These are phyloP conservation scores for Pholiota microspora DNA, from an alignment of 768 basidiomycete species.

Conservation along the genomic window DNA sequence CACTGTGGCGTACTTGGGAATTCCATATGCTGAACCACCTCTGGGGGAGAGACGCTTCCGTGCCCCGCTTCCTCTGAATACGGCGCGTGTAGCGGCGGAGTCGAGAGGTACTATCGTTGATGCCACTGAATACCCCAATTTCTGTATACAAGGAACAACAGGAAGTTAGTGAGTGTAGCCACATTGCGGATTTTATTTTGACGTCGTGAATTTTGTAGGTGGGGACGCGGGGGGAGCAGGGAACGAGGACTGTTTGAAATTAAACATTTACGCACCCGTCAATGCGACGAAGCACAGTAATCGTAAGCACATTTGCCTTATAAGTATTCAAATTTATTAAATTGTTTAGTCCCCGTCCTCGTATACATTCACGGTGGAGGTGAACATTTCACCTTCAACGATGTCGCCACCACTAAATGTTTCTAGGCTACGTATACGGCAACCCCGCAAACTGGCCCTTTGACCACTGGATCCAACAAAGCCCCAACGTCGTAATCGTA, in stretches of 20 bases:
- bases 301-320: conserved; percentile 30
- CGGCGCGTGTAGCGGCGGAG: conserved; percentile 35
- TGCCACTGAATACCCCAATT: conserved; percentile 51
- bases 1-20: conserved; percentile 54
- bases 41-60: conserved; percentile 51
- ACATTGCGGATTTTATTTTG: neutral
- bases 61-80: conserved; percentile 51
- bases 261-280: conserved; percentile 62
- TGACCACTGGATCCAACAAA: conserved; percentile 62
- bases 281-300: conserved; percentile 44
- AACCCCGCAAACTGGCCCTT: conserved; percentile 69
- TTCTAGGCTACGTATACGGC: conserved; percentile 54
- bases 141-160: conserved; percentile 59
- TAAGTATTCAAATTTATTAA: neutral
- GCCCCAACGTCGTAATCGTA: conserved; percentile 59
- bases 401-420: too few relatives aligned
- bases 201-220: conserved; percentile 23
- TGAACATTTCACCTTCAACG: conserved; percentile 13
- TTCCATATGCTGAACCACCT: conserved; percentile 61
- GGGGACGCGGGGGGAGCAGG: conserved; percentile 64
- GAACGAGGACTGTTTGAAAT: conserved; percentile 64
- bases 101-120: conserved; percentile 41
- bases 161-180: conserved; percentile 35
- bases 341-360: conserved; percentile 38
- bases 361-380: conserved; percentile 53